These are phyloP conservation scores for Yueomyces sp. DNA, from an alignment of 805 yeast species.

Conservation along the genomic window DNA sequence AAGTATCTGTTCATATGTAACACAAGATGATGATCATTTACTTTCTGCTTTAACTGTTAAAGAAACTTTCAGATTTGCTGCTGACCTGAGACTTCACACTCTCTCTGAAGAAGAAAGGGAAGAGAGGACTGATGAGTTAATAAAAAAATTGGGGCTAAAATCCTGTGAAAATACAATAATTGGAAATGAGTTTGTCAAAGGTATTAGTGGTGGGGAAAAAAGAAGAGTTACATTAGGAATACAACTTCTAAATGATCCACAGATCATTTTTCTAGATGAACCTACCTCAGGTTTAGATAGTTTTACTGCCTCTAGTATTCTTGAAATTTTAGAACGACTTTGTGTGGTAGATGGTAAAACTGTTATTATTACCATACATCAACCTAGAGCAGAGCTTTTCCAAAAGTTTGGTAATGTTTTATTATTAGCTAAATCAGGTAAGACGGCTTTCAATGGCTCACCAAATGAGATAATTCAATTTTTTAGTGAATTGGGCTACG, in stretches of 20 bases:
- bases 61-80: conserved; percentile 65
- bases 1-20: conserved; percentile 56
- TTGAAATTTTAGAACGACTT: conserved; percentile 43
- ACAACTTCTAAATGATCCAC: conserved; percentile 61
- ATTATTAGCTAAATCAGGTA: conserved; percentile 60
- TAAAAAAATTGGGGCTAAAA: conserved; percentile 52
- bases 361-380: conserved; percentile 68
- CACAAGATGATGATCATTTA: conserved; percentile 68
- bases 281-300: conserved; percentile 86
- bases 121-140: conserved; percentile 38
- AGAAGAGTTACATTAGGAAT: conserved; percentile 73
- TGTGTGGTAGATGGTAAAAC: conserved; percentile 48
- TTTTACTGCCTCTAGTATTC: conserved; percentile 57
- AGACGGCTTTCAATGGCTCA: conserved; percentile 53
- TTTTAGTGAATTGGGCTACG: conserved; percentile 36
- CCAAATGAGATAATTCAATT: conserved; percentile 33
- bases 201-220: conserved; percentile 85
- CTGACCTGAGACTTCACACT: conserved; percentile 46
- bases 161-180: conserved; percentile 69
- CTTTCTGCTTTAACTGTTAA: conserved; percentile 60
- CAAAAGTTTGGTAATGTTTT: conserved; percentile 56
- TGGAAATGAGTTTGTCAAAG: conserved; percentile 47
- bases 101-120: conserved; percentile 31
- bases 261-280: conserved; percentile 64
- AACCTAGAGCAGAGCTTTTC: conserved; percentile 61